Evolutionary conservation across 305 asterid species (phyloP), one percentile per base, ranked within the genome.

Genomic region (Galium porrigens): DNA sequence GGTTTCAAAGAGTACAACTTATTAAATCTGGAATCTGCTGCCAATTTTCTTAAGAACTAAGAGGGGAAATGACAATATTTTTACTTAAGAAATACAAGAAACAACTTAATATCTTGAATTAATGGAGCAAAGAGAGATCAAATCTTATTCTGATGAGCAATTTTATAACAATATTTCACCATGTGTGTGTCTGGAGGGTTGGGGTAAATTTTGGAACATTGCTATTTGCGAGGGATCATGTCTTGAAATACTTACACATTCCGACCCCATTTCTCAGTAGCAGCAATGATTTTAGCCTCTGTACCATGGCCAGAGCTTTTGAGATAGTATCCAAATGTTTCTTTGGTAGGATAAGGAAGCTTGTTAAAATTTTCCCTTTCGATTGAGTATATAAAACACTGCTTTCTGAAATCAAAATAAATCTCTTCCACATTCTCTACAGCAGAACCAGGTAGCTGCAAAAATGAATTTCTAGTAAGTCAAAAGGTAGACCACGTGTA

Each of bases 251-350:
- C 98, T 76, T 81, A 88, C 98, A 81, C 87, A 74, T 91, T 91
- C 66, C 96, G 85, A 76, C 98, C 98, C 98, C 98, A 91, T 75
- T 88, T 91, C 78, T 88, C 96, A n/a, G 83, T 75, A 52, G 95
- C 95, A 34, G 90, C 64, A 68, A 66, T 39, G 76, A 87, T 74
- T 81, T 86, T 91, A 76, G 96, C 94, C 56, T 86, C 96, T 37
- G 98, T 86, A 49, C 96, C 96, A 78, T 88, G 82, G 58, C 96
- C 96, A 65, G 98, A 81, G 73, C 77, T 83, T 84, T 83, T 91
- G 42, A 88, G 86, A 76, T 86, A 91, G 81, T 83, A 81, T 62
- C 95, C 96, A 74, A 88, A 78, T 67, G 88, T 78, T 79, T 88
- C 98, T 79, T 91, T 91, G 60, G 95, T 79, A 55, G 98, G 98